These are phyloP conservation scores for Aureobasidium musti DNA, from an alignment of 2,329 filamentous ascomycete species.

Conservation along the genomic window DNA sequence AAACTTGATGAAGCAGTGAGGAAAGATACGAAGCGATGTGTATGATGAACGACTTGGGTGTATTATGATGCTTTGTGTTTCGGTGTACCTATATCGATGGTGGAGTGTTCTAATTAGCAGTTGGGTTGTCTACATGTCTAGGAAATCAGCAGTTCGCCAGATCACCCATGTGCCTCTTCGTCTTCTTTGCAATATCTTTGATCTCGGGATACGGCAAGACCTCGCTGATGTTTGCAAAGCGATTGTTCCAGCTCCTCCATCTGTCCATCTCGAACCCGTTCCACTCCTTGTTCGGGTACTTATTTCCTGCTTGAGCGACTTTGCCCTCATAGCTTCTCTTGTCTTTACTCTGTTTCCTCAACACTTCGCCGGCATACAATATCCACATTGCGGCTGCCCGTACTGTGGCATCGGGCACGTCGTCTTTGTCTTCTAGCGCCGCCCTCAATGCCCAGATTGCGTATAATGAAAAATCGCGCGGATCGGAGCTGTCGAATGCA, in stretches of 20 bases:
- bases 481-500: conserved; percentile 31
- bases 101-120: not conserved
- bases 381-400: conserved; percentile 39
- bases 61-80: not conserved
- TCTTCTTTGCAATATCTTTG: conserved; percentile 21
- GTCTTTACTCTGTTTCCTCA: conserved; percentile 34
- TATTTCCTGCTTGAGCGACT: conserved; percentile 36
- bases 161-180: conserved; percentile 6
- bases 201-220: conserved; percentile 6
- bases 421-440: conserved; percentile 36
- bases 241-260: conserved; percentile 37
- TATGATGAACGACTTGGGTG: not conserved
- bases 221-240: conserved; percentile 28
- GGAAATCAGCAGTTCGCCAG: conserved; percentile 11
- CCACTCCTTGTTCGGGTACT: conserved; percentile 36
- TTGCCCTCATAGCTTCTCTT: conserved; percentile 39
- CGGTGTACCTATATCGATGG: not conserved
- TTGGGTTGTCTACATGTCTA: not conserved
- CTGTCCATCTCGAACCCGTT: conserved; percentile 36
- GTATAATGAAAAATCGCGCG: conserved; percentile 38
- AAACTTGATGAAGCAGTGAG: not conserved
- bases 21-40: not conserved
- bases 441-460: conserved; percentile 39
- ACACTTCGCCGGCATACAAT: conserved; percentile 36
- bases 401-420: conserved; percentile 32